phyloP scores from a whole-genome alignment of 441 rosid species.

The Brassica hybrid region DNA sequence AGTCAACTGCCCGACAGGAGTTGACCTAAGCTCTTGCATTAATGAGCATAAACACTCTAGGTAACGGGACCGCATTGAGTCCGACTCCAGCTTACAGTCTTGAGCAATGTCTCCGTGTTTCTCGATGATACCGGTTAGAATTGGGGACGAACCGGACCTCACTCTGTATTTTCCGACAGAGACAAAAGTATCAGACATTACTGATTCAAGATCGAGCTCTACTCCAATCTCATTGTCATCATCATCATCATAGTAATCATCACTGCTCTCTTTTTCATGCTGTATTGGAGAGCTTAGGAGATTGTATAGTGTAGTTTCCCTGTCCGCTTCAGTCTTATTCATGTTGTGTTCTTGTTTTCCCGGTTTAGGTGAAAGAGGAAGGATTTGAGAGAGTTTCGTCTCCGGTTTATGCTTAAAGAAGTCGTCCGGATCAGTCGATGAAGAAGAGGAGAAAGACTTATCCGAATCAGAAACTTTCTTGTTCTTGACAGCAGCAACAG shows the following conservation, averaged over 20 bases:
- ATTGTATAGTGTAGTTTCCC: slow-evolving; percentile 44
- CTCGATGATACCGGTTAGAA: slow-evolving; percentile 51
- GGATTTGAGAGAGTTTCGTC: slow-evolving; percentile 43
- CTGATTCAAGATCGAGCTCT: slow-evolving; percentile 57
- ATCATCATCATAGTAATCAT: slow-evolving; percentile 8
- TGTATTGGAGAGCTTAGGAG: slow-evolving; percentile 45
- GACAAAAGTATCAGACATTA: slow-evolving; percentile 64
- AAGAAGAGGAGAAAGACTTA: slow-evolving; percentile 48
- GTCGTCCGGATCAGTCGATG: slow-evolving; percentile 45
- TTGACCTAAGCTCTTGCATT: too few species aligned
- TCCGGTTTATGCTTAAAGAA: slow-evolving; percentile 46
- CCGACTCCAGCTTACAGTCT: slow-evolving; percentile 64
- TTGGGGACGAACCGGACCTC: slow-evolving; percentile 50
- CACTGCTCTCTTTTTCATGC: slow-evolving; percentile 19
- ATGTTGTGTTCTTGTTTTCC: slow-evolving; percentile 33
- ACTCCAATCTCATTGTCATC: slow-evolving; percentile 44
- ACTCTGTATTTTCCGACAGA: slow-evolving; percentile 68
- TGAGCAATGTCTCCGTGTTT: slow-evolving; percentile 80
- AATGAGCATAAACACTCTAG: slow-evolving; percentile 21
- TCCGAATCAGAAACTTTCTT: slow-evolving; percentile 48
- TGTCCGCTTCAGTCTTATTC: slow-evolving; percentile 19
- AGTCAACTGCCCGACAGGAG: too few species aligned
- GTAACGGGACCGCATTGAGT: slow-evolving; percentile 65
- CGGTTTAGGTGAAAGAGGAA: slow-evolving; percentile 44
- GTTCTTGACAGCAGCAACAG: slow-evolving; percentile 40